These are phyloP conservation scores for Ceratobasidium sp. DNA, from an alignment of 1,284 basidiomycete genomes.

Conservation along the genomic window DNA sequence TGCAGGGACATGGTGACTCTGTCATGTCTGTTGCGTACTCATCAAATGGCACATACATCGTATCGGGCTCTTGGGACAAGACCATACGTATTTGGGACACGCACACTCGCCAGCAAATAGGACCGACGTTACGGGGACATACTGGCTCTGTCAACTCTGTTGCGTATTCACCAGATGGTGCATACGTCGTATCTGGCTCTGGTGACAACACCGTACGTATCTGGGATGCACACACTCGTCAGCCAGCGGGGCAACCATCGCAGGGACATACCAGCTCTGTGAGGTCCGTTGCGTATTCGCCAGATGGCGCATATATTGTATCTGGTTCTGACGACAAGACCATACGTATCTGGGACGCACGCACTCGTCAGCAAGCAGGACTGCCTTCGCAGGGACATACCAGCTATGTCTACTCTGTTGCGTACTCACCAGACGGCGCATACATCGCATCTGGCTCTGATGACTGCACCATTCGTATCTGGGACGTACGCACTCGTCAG, in stretches of 20 bases:
- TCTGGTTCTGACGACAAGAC: background rate
- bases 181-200: no score
- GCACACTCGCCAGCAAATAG: background rate
- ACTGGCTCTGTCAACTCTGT: background rate
- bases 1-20: no score
- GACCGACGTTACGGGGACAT: background rate
- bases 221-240: no score
- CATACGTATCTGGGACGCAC: conserved; percentile 1
- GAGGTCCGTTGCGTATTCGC: conserved; percentile 1
- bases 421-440: conserved; percentile 29
- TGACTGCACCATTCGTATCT: conserved; percentile 8
- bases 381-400: background rate
- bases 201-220: no score
- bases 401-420: background rate
- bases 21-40: no score
- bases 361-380: background rate
- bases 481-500: conserved; percentile 12
- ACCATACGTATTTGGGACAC: no score
- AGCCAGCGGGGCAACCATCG: background rate
- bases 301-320: conserved; percentile 10
- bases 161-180: conserved; percentile 35
- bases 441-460: conserved; percentile 20
- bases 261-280: background rate
- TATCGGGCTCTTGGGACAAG: no score
- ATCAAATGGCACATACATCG: no score